These are phyloP conservation scores for Colletotrichum lentis DNA, from an alignment of 2,329 filamentous ascomycete species.

Conservation along the genomic window DNA sequence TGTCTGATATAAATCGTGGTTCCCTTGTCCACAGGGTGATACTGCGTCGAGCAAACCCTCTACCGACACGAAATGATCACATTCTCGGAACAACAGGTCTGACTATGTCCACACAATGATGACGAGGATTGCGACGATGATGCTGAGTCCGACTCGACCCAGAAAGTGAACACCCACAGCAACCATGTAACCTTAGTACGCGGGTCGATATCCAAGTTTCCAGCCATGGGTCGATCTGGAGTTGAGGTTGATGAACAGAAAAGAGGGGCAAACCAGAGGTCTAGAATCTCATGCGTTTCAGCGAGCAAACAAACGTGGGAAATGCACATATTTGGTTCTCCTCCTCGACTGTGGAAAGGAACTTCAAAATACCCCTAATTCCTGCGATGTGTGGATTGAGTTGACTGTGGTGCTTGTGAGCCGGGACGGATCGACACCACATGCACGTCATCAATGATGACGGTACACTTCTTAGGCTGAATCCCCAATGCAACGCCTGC, in stretches of 20 bases:
- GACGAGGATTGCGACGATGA: neutral
- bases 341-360: neutral
- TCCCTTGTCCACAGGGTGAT: neutral
- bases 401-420: neutral
- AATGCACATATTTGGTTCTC: neutral
- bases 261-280: neutral
- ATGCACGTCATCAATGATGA: slow-evolving; percentile 21
- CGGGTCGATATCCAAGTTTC: slow-evolving; percentile 5
- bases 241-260: neutral
- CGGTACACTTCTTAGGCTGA: neutral
- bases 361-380: neutral
- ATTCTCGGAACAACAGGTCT: neutral
- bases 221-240: slow-evolving; percentile 5
- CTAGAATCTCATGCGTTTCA: neutral
- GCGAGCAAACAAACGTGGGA: neutral
- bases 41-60: neutral
- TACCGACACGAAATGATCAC: slow-evolving; percentile 1
- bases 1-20: slow-evolving; percentile 31
- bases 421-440: slow-evolving; percentile 15
- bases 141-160: neutral
- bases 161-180: neutral
- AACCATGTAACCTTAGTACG: slow-evolving; percentile 4
- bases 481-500: neutral
- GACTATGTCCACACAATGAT: neutral
- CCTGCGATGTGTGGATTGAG: slow-evolving; percentile 7